Evolutionary conservation across 176 grass and related monocot species (phyloP).

Genomic region (Poa pratensis): DNA sequence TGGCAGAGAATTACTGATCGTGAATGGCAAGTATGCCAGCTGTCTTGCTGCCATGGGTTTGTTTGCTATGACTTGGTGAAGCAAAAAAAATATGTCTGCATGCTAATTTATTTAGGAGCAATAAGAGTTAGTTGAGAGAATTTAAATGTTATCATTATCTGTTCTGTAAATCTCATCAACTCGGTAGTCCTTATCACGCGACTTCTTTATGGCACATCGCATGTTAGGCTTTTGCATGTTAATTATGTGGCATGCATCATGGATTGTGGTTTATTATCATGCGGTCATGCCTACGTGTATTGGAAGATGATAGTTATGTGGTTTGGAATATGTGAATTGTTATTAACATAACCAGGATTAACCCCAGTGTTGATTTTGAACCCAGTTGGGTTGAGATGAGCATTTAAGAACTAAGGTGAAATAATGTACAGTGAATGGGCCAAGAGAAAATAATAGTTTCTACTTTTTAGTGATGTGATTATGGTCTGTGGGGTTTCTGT

Average conservation of each 20-base stretch:
- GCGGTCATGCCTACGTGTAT: background rate
- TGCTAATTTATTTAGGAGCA: constrained; percentile 3
- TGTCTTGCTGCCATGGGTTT: constrained; percentile 2
- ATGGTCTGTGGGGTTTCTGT: background rate
- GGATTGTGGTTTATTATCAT: constrained; percentile 9
- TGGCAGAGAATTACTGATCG: constrained; percentile 11
- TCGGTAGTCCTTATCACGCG: background rate
- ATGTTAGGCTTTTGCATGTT: background rate
- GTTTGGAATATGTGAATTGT: background rate
- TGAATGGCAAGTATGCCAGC: constrained; percentile 11
- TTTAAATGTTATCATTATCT: background rate
- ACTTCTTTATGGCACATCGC: background rate
- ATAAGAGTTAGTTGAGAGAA: background rate
- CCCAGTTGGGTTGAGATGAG: background rate
- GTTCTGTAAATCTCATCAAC: background rate
- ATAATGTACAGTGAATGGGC: background rate
- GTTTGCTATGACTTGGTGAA: constrained; percentile 17
- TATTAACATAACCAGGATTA: background rate
- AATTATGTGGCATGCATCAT: constrained; percentile 4
- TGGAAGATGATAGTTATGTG: background rate
- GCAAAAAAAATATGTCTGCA: background rate
- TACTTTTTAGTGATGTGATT: constrained; percentile 14
- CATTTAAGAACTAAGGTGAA: background rate
- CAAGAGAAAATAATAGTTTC: background rate
- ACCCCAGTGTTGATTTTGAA: constrained; percentile 7